Conservation (phyloP, 2,329 filamentous ascomycete species). For the Juglanconis oblonga region DNA sequence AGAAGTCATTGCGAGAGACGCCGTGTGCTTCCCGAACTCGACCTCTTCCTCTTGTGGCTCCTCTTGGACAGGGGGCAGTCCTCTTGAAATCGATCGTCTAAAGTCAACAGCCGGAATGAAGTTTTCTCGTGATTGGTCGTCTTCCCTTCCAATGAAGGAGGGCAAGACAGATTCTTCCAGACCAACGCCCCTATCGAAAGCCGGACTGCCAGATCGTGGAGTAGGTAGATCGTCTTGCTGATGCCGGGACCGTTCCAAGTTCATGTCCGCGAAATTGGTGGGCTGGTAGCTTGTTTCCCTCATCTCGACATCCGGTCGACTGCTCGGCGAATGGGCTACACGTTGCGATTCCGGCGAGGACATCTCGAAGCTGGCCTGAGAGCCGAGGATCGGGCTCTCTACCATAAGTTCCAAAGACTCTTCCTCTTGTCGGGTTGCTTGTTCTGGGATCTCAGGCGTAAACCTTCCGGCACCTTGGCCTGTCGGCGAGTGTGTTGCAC, state of each 20-base stretch:
- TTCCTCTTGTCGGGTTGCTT: constrained; percentile 19
- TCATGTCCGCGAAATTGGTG: constrained; percentile 1
- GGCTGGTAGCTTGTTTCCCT: background rate
- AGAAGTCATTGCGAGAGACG: constrained; percentile 21
- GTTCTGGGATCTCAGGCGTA: constrained; percentile 16
- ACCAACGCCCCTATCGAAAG: constrained; percentile 5
- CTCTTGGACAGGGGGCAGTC: constrained; percentile 51
- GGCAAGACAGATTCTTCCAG: constrained; percentile 12
- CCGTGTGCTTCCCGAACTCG: constrained; percentile 25
- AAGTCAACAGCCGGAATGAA: constrained; percentile 33
- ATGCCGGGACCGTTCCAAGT: background rate
- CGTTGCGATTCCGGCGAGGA: background rate
- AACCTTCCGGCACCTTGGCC: constrained; percentile 16
- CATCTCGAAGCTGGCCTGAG: constrained; percentile 25
- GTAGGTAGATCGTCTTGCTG: background rate
- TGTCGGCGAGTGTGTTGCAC: constrained; percentile 19
- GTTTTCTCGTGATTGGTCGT: constrained; percentile 8
- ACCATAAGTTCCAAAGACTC: constrained; percentile 18
- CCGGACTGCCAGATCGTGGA: constrained; percentile 1
- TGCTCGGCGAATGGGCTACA: background rate
- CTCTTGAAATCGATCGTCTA: constrained; percentile 40
- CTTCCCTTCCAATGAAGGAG: constrained; percentile 14
- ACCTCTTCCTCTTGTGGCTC: constrained; percentile 47
- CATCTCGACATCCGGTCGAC: background rate
- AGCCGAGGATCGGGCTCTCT: constrained; percentile 28